Conservation (phyloP, 2,329 filamentous ascomycete species). For the Alternaria sp. region DNA sequence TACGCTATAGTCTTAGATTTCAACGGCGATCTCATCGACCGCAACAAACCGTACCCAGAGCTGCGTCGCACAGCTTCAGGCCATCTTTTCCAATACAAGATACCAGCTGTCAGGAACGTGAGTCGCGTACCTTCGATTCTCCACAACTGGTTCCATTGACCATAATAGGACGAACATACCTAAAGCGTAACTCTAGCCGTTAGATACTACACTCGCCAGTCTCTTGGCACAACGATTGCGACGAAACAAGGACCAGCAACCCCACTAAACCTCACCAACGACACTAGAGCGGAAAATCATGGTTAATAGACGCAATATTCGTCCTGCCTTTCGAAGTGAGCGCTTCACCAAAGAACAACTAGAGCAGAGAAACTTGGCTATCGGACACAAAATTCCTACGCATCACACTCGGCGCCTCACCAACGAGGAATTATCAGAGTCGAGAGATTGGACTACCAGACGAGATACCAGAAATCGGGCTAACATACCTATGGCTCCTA, state of each 20-base stretch:
- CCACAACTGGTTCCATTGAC: background rate
- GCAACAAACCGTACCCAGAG: background rate
- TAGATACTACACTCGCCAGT: background rate
- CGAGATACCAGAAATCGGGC: too few species aligned
- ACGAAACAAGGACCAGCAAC: background rate
- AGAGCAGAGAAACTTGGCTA: too few species aligned
- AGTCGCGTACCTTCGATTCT: background rate
- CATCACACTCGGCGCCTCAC: too few species aligned
- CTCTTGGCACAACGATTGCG: background rate
- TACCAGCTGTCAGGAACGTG: background rate
- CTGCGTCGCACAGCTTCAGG: slow-evolving; percentile 21
- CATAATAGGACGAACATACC: background rate
- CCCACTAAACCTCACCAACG: background rate
- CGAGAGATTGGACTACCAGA: too few species aligned
- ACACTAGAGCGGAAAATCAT: background rate
- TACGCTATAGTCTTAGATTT: slow-evolving; percentile 7
- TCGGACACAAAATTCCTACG: too few species aligned
- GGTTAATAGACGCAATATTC: background rate
- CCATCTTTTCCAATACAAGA: slow-evolving; percentile 1
- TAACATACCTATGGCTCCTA: background rate
- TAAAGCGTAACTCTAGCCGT: background rate
- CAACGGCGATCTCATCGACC: slow-evolving; percentile 4
- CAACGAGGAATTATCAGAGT: too few species aligned
- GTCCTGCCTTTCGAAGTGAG: too few species aligned
- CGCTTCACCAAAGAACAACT: too few species aligned